A percentile compares a stretch with the other conserved stretches of the same genome.
These are phyloP conservation scores for Auricularia cornea DNA, from an alignment of 768 basidiomycete genomes.

Conservation along the genomic window DNA sequence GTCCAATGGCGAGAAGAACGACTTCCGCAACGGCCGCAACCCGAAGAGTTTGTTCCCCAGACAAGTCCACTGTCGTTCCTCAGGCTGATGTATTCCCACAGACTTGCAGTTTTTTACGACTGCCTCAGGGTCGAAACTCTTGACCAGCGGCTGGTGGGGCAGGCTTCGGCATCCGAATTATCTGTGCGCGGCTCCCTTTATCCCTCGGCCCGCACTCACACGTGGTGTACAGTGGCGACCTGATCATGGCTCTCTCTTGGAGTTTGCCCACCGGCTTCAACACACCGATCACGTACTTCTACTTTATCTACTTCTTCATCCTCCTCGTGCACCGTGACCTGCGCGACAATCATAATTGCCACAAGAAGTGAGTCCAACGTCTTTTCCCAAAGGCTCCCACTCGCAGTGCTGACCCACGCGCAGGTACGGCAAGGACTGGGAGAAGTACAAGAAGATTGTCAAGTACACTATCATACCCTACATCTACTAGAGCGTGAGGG, in stretches of 20 bases:
- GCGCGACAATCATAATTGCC: constrained; percentile 87
- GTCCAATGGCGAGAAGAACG: constrained; percentile 90
- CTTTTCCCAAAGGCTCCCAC: too few relatives aligned
- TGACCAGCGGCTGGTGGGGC: constrained; percentile 98
- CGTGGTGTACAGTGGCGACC: constrained; percentile 73
- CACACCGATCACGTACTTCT: constrained; percentile 95
- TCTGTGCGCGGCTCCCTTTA: constrained; percentile 45
- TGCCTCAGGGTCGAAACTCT: constrained; percentile 75
- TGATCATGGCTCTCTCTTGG: constrained; percentile 89
- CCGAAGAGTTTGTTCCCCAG: constrained; percentile 66
- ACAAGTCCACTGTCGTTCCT: background rate
- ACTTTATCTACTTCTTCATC: constrained; percentile 79
- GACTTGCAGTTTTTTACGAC: constrained; percentile 77
- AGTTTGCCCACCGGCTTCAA: constrained; percentile 86
- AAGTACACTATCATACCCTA: constrained; percentile 82
- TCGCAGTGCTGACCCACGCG: background rate
- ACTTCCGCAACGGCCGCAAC: constrained; percentile 88
- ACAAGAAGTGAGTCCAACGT: constrained; percentile 57
- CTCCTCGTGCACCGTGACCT: constrained; percentile 84
- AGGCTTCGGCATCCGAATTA: constrained; percentile 89
- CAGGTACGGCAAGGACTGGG: constrained; percentile 93
- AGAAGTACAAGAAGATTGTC: constrained; percentile 78
- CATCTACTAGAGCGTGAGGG: constrained; percentile 67
- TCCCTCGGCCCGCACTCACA: too few relatives aligned
- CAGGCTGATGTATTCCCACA: constrained; percentile 30